A percentile compares a stretch with the other conserved stretches of the same genome.
Conservation (phyloP, 768 basidiomycete genomes). For the Tephrocybe sp. region DNA sequence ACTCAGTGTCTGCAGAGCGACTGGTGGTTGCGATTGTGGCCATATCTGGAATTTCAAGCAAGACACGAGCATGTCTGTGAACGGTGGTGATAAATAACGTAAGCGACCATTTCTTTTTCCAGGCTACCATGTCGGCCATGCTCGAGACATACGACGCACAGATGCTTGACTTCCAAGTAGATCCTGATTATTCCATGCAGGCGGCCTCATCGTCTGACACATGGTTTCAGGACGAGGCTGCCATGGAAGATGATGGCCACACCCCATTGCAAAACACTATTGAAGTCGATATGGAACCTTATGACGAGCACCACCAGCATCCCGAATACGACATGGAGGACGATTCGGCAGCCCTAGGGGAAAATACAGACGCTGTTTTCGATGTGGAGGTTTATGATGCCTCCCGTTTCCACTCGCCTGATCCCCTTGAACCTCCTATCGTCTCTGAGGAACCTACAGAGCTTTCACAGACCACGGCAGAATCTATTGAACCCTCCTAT, state of each 20-base stretch:
- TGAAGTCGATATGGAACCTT: conserved; percentile 68
- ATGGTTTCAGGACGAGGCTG: conserved; percentile 51
- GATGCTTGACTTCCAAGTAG: conserved; percentile 59
- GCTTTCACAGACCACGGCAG: background rate
- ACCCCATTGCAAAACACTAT: conserved; percentile 34
- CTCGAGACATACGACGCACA: conserved; percentile 58
- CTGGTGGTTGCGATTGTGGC: conserved; percentile 6
- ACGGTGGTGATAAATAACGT: conserved; percentile 15
- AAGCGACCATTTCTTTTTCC: conserved; percentile 16
- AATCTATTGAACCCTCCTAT: conserved; percentile 1
- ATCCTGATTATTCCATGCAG: conserved; percentile 62
- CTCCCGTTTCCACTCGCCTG: conserved; percentile 28
- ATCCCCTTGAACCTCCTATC: conserved; percentile 11
- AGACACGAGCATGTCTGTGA: conserved; percentile 4
- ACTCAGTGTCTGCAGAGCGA: conserved; percentile 57
- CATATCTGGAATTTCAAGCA: no score
- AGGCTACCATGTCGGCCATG: conserved; percentile 34
- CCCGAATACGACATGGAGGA: conserved; percentile 59
- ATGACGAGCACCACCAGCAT: conserved; percentile 40
- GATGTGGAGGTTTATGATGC: conserved; percentile 51
- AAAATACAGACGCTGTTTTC: conserved; percentile 28
- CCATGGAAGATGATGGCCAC: conserved; percentile 59
- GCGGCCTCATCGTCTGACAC: conserved; percentile 38
- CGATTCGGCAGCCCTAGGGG: conserved; percentile 28
- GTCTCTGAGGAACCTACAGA: conserved; percentile 2